A percentile compares a stretch with the other conserved stretches of the same genome.
Conservation (phyloP, 2,329 filamentous ascomycete species). For the Arthrobotrys conoides region DNA sequence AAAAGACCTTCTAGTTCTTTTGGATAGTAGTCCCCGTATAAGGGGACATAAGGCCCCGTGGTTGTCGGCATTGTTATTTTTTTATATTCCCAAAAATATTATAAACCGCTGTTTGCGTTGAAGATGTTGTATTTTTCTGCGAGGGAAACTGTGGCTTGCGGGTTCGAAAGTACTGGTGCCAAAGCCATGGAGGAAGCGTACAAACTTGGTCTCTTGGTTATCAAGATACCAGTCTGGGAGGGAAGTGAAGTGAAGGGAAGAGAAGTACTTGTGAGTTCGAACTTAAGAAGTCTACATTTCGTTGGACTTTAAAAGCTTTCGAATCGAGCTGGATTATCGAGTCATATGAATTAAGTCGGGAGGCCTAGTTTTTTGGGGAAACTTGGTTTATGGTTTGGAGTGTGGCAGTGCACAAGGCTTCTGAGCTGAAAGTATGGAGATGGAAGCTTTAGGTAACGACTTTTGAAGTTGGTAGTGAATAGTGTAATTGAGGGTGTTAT, state of each 20-base stretch:
- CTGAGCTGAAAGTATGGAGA: background rate
- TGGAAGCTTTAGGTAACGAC: background rate
- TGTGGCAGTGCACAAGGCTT: constrained; percentile 16
- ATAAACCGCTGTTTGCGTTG: constrained; percentile 11
- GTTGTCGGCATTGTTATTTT: background rate
- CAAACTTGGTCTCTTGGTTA: no score
- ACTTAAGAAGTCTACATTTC: background rate
- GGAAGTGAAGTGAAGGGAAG: background rate
- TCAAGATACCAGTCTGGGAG: background rate
- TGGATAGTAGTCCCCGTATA: constrained; percentile 52
- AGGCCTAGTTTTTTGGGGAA: constrained; percentile 1
- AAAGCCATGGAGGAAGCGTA: background rate
- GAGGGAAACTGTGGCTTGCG: background rate
- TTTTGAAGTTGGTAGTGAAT: background rate
- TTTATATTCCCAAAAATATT: no score
- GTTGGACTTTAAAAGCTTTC: background rate
- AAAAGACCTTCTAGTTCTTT: constrained; percentile 40
- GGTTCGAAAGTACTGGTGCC: no score
- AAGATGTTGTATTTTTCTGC: constrained; percentile 32
- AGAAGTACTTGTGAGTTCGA: background rate
- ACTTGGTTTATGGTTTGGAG: background rate
- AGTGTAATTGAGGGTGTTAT: no score
- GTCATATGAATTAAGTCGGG: background rate
- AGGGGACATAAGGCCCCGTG: background rate
- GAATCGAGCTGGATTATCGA: background rate